A percentile compares a stretch with the other conserved stretches of the same genome.
Conservation (phyloP, 108 stramenopile species). For the Cyclotella baltica region DNA sequence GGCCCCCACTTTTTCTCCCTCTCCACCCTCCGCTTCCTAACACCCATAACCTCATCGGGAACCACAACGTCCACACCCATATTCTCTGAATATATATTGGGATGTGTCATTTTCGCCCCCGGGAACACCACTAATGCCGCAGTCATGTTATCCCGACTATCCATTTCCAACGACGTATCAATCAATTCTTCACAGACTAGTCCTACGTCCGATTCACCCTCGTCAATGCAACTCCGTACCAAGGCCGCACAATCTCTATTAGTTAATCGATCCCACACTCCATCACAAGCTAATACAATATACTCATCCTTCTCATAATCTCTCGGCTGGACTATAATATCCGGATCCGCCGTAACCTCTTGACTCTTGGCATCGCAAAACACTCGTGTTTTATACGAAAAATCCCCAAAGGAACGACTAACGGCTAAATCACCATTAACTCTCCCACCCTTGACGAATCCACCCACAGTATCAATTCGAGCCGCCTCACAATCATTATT, state of each 20-base stretch:
- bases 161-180: conserved; percentile 75
- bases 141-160: conserved; percentile 90
- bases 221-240: conserved; percentile 53
- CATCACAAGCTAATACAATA: conserved; percentile 82
- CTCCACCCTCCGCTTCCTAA: conserved; percentile 39
- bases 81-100: not conserved
- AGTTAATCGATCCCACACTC: conserved; percentile 85
- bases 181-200: conserved; percentile 88
- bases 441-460: conserved; percentile 83
- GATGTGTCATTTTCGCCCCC: conserved; percentile 27
- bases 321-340: conserved; percentile 73
- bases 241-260: conserved; percentile 68
- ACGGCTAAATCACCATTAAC: conserved; percentile 98
- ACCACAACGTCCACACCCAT: conserved; percentile 5
- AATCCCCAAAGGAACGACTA: conserved; percentile 95
- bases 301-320: conserved; percentile 74
- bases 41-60: conserved; percentile 21
- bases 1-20: conserved; percentile 45
- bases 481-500: conserved; percentile 69
- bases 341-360: conserved; percentile 86
- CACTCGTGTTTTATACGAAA: conserved; percentile 65
- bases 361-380: not conserved
- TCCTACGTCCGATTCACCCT: conserved; percentile 74
- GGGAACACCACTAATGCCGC: conserved; percentile 49
- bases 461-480: conserved; percentile 78